These are phyloP conservation scores for Suhomyces vadensis DNA, from an alignment of 805 yeast species.

Conservation along the genomic window DNA sequence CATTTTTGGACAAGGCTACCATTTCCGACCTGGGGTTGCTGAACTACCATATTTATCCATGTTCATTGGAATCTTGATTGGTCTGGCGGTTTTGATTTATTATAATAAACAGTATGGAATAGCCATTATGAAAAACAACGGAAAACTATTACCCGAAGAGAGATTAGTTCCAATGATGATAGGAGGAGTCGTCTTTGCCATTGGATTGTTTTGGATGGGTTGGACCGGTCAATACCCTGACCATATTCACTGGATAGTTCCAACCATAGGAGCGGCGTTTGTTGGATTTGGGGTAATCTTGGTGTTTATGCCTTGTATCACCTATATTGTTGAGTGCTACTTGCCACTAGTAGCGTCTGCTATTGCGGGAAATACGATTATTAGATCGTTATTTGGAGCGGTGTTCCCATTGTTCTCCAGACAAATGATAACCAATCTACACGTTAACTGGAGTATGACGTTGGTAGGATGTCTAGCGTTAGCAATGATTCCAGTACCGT, in stretches of 20 bases:
- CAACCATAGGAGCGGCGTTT: conserved; percentile 46
- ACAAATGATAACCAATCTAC: conserved; percentile 51
- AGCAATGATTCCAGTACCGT: conserved; percentile 56
- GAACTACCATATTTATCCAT: conserved; percentile 37
- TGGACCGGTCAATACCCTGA: conserved; percentile 83
- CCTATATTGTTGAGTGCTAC: conserved; percentile 62
- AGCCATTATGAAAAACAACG: conserved; percentile 36
- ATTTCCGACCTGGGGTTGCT: conserved; percentile 21
- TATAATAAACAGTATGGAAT: conserved; percentile 35
- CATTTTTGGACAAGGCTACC: conserved; percentile 42
- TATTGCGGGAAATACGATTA: conserved; percentile 61
- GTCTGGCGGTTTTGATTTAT: conserved; percentile 25
- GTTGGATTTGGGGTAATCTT: conserved; percentile 49
- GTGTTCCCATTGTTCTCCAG: conserved; percentile 60
- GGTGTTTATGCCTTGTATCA: conserved; percentile 59
- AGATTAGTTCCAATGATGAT: conserved; percentile 74
- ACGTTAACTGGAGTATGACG: conserved; percentile 56
- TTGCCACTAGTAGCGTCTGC: conserved; percentile 61
- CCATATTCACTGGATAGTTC: conserved; percentile 72
- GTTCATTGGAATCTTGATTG: conserved; percentile 37
- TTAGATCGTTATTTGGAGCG: conserved; percentile 60
- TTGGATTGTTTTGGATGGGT: conserved; percentile 81
- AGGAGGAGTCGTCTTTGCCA: conserved; percentile 69
- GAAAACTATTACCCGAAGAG: conserved; percentile 69
- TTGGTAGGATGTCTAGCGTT: conserved; percentile 53